These are phyloP conservation scores for Phytopythium mirpurense DNA, from an alignment of 352 stramenopile genomes.

Conservation along the genomic window DNA sequence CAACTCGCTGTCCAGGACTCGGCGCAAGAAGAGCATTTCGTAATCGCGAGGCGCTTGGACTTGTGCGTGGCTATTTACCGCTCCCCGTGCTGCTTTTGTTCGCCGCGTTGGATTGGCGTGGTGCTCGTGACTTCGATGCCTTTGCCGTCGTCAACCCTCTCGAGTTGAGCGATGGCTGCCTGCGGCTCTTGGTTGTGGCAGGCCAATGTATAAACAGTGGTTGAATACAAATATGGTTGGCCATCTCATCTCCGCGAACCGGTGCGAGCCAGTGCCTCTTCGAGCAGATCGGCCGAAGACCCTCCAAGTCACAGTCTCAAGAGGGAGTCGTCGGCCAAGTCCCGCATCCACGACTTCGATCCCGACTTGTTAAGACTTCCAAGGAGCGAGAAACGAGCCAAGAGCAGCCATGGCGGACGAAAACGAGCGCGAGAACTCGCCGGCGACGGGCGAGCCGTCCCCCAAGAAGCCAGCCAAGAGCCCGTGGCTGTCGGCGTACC, in stretches of 20 bases:
- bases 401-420: constrained; percentile 12
- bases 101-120: no score
- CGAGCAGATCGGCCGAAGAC: not conserved
- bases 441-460: constrained; percentile 7
- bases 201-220: not conserved
- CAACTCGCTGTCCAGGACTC: constrained; percentile 3
- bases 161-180: no score
- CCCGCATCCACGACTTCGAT: no score
- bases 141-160: not conserved
- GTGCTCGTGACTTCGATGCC: no score
- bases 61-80: constrained; percentile 11
- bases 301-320: not conserved
- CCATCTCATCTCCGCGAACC: not conserved
- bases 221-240: not conserved
- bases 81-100: not conserved
- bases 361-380: not conserved
- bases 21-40: constrained; percentile 29
- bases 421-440: constrained; percentile 17
- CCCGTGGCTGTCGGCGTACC: constrained; percentile 86
- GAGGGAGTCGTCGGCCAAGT: no score
- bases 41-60: constrained; percentile 5
- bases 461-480: constrained; percentile 24
- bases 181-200: not conserved
- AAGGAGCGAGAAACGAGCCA: not conserved
- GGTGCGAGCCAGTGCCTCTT: not conserved